Evolutionary conservation across 129 eudicot species (phyloP).

Genomic region (Cynara cardunculus): DNA sequence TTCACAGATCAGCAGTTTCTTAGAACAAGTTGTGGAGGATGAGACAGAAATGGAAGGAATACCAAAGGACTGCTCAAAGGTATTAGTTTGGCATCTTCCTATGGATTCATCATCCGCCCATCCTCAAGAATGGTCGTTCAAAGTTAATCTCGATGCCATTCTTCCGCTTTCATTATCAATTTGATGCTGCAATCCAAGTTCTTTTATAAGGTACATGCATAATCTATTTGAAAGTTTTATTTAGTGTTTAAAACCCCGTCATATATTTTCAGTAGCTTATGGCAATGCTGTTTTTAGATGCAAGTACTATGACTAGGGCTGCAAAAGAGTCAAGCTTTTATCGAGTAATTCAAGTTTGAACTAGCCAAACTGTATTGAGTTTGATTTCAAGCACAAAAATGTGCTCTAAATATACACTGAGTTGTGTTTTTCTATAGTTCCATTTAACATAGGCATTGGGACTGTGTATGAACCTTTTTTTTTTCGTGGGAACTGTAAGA

Average conservation of each 20-base stretch:
- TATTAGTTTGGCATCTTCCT: slow-evolving; percentile 57
- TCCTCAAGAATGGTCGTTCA: slow-evolving; percentile 39
- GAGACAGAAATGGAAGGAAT: slow-evolving; percentile 88
- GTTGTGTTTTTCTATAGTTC: too few relatives aligned
- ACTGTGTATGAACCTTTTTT: too few relatives aligned
- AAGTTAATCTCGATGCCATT: slow-evolving; percentile 26
- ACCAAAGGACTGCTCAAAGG: slow-evolving; percentile 46
- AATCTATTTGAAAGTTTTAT: background rate
- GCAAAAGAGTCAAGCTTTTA: too few relatives aligned
- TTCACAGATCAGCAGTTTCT: slow-evolving; percentile 59
- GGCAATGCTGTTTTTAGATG: background rate
- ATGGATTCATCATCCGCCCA: slow-evolving; percentile 34
- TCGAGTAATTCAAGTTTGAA: too few relatives aligned
- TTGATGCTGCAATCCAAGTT: background rate
- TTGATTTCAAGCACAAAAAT: too few relatives aligned
- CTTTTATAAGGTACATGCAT: slow-evolving; percentile 21
- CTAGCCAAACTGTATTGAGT: too few relatives aligned
- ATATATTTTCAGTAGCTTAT: background rate
- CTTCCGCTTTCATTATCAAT: slow-evolving; percentile 25
- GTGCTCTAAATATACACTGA: too few relatives aligned
- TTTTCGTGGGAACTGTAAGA: too few relatives aligned
- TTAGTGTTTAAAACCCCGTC: background rate
- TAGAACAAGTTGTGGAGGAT: slow-evolving; percentile 83
- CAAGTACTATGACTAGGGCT: too few relatives aligned
- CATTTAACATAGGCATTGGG: too few relatives aligned